Evolutionary conservation across 768 basidiomycete genomes (phyloP), one percentile per base, ranked within the genome.

Genomic region (Termitomyces sp.): DNA sequence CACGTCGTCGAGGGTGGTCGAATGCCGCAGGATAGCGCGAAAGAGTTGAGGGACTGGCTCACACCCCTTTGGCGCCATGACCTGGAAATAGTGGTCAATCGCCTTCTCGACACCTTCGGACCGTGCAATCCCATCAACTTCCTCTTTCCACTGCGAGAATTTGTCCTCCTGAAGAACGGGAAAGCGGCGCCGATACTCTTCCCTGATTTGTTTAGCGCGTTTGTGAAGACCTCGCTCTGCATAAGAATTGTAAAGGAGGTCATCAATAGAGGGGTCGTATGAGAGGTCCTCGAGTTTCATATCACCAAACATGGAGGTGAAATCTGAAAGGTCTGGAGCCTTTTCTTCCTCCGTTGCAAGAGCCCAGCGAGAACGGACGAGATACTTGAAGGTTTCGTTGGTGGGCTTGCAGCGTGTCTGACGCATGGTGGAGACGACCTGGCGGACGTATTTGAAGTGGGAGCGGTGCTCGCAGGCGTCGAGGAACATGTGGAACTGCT

Each of bases 401-500:
- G 74, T 76, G 6, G 84, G 81, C 48, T 65, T 72, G 69, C 68
- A 82, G 64, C 81, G 78, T 35, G 76, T 68, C 35, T 71, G 65
- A n/a, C 68, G 69, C 72, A 75, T 78, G 42, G 72, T 65, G 61
- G 75, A 68, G 63, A 79, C 68, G 32, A 73, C 63, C 63, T 72
- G 73, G 50, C 73, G 78, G 66, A 78, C 57, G 61, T 73, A 72
- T 33, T 67, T 69, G 62, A 76, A 72, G 1, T 72, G 63, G 13
- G 70, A 67, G n/a, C 73, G 66, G 39, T 71, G 65, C 11, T 68
- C 66, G 62, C 74, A 77, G 13, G 73, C 71, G 40, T 81, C 74
- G 39, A 90, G 72, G 63, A 87, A 79, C 11, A 78, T 61, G 63
- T 88, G 82, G 75, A 85, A 85, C 59, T 86, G 85, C 22, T 80